A percentile compares a stretch with the other conserved stretches of the same genome.
These are phyloP conservation scores for Zoysia matrella DNA, from an alignment of 202 grass and related monocot genomes.

Conservation along the genomic window DNA sequence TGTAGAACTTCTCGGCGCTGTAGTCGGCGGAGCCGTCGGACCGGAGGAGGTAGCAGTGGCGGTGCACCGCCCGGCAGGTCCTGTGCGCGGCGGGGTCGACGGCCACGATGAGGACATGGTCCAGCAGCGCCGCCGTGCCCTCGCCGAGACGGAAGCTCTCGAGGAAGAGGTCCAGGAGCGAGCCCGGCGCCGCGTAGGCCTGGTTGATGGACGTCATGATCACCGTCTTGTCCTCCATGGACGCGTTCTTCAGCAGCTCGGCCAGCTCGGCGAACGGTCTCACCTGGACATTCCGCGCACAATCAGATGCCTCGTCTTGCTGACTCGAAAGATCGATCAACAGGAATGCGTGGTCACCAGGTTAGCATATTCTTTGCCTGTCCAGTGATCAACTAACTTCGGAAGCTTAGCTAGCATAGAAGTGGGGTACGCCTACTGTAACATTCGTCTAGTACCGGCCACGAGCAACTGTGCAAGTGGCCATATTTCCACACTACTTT, in stretches of 20 bases:
- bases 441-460: not conserved
- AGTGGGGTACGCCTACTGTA: not conserved
- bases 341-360: conserved; percentile 14
- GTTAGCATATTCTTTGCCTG: conserved; percentile 55
- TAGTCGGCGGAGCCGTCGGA: conserved; percentile 23
- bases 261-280: conserved; percentile 38
- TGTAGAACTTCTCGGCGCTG: conserved; percentile 63
- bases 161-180: not conserved
- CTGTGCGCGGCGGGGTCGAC: conserved; percentile 47
- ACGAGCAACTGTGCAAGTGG: not conserved
- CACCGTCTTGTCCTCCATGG: conserved; percentile 70
- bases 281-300: not conserved
- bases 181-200: conserved; percentile 63
- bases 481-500: not conserved
- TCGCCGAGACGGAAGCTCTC: conserved; percentile 71
- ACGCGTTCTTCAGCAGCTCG: conserved; percentile 55
- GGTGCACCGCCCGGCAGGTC: conserved; percentile 57
- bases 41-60: conserved; percentile 65
- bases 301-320: not conserved
- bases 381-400: not conserved
- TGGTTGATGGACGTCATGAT: conserved; percentile 78
- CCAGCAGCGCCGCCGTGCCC: conserved; percentile 59
- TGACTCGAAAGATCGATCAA: not conserved
- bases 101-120: conserved; percentile 69
- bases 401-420: not conserved